phyloP scores from a whole-genome alignment of 768 basidiomycete genomes.

The Lactarius psammicola region DNA sequence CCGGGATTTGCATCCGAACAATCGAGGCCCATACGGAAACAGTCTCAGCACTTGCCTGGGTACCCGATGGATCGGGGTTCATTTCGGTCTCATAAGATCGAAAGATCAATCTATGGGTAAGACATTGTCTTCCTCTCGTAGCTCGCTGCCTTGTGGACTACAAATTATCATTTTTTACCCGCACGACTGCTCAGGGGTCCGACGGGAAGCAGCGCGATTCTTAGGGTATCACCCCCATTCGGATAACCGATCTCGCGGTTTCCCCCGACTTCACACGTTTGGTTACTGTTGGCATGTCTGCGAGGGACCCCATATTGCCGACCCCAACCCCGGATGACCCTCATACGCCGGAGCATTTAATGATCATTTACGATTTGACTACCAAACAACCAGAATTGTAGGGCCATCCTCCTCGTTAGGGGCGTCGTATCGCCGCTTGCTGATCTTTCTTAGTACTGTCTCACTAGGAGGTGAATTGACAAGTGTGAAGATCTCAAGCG shows the following conservation, averaged over 20 bases:
- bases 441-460: slow-evolving; percentile 49
- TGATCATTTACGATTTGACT: slow-evolving; percentile 74
- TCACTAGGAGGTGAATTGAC: slow-evolving; percentile 77
- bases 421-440: slow-evolving; percentile 16
- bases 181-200: slow-evolving; percentile 51
- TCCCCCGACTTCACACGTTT: slow-evolving; percentile 82
- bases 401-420: slow-evolving; percentile 37
- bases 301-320: slow-evolving; percentile 31
- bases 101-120: slow-evolving; percentile 80
- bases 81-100: slow-evolving; percentile 86
- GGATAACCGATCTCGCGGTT: slow-evolving; percentile 82
- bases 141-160: slow-evolving; percentile 19
- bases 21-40: slow-evolving; percentile 77
- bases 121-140: slow-evolving; percentile 30
- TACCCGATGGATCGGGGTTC: slow-evolving; percentile 86
- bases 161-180: too few relatives aligned
- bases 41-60: slow-evolving; percentile 86
- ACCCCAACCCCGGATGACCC: slow-evolving; percentile 34
- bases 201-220: slow-evolving; percentile 69
- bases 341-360: slow-evolving; percentile 51
- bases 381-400: slow-evolving; percentile 69
- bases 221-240: slow-evolving; percentile 70
- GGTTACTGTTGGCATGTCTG: slow-evolving; percentile 74
- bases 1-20: slow-evolving; percentile 62
- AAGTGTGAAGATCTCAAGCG: slow-evolving; percentile 80